Evolutionary conservation across 2,329 filamentous ascomycete genomes (phyloP), one percentile per base, ranked within the genome.

Genomic region (Plectosphaerella cucumerina): DNA sequence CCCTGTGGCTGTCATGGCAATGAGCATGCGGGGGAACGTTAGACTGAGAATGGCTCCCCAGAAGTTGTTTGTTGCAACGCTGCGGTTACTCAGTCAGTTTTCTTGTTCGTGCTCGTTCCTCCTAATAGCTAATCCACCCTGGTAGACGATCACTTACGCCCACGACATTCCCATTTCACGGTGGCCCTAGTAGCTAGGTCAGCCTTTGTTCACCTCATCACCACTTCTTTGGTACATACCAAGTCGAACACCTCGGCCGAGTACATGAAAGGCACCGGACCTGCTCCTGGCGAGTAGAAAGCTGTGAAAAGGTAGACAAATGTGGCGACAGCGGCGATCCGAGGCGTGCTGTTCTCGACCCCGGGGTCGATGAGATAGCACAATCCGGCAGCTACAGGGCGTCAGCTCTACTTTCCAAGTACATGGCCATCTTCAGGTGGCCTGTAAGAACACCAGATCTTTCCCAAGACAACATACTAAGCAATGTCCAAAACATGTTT

Each of bases 291-390:
- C n/a, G 39, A 42, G 65, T 86, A 86, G 58, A 85, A 85, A 6
- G 80, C 81, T 1, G 77, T 80, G 55, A 87, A 88, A 14, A 87
- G 62, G 66, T 82, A 87, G 55, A 86, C 70, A 54, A 86, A 86
- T 5, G 84, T 67, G 0, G 82, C 79, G 14, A 86, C 76, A 1
- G 81, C 63, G 33, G 71, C 78, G 22, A 82, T 70, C 50, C 78
- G 74, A 0, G 73, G 70, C 0, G 60, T 72, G 39, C 39, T 42
- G 39, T 42, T 18, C 17, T 42, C 39, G 20, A 65, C 50, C 6
- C 54, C 52, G 1, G 57, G 53, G 12, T 65, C 59, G 35, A 70
- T 66, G 31, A 70, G 57, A 3, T 66, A 72, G 56, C 65, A 70
- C 44, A 70, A 66, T 50, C 69, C 70, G 21, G 70, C 69, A 58